Evolutionary conservation across 2,329 filamentous ascomycete genomes (phyloP), one percentile per base, ranked within the genome.

Genomic region (Emergomyces pasteurianus): DNA sequence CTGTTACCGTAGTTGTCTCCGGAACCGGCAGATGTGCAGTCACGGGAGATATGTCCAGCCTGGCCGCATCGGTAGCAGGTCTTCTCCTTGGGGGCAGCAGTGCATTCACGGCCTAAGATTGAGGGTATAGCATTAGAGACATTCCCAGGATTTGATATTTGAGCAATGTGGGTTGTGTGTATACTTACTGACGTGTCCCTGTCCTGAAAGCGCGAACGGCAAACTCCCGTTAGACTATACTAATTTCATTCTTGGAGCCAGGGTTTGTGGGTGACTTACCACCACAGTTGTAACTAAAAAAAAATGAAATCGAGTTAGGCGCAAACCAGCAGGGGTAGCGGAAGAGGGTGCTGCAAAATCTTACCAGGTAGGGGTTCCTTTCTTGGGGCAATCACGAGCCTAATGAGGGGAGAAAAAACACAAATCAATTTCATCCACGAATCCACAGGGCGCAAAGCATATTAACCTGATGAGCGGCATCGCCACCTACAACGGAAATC

Each of bases 1-100:
- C 77, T 75, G 62, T 74, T 71, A 58, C 72, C 72, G 66, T 76
- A 79, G 66, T 77, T 78, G 68, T 77, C 77, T 63, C 76, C 78
- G 53, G 72, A 73, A 61, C 68, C 72, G 59, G 72, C 70, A 64
- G 77, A 74, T 78, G 85, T 69, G 71, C 73, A 77, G 72, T 96
- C 92, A 70, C 92, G 91, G 70, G 89, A 94, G 75, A 96, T 89
- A 82, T 97, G 92, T 65, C 91, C 92, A 67, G 86, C 78, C 76
- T 89, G 84, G 73, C 89, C 89, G 80, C 78, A 80, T 64, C 77
- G 77, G 71, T 85, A 85, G 78, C 83, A 85, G 58, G 82, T 79
- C 74, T 84, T 91, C 78, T 96, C 90, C 82, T 95, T 95, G 71
- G 89, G 85, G 62, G 90, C 87, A 75, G 90, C 86, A 65, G 88